phyloP scores from a whole-genome alignment of 2,329 filamentous ascomycete species.

The Xylariales sp. region DNA sequence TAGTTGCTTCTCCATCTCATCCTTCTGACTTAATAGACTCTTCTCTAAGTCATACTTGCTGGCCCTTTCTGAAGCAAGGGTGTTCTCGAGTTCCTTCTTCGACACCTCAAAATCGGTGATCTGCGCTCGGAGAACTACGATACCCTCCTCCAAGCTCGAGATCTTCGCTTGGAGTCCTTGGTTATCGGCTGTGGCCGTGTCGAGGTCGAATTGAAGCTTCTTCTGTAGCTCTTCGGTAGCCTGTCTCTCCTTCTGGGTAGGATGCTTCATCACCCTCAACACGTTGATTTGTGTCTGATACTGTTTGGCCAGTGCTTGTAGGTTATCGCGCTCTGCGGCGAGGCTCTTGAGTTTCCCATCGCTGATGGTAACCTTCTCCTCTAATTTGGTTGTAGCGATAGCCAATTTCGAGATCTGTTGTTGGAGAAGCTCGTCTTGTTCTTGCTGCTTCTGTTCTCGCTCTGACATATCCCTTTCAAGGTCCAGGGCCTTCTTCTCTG shows the following conservation, averaged over 20 bases:
- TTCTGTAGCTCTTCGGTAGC: constrained; percentile 47
- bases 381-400: constrained; percentile 40
- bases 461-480: constrained; percentile 44
- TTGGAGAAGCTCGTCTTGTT: constrained; percentile 44
- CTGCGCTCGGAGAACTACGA: constrained; percentile 45
- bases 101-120: constrained; percentile 43
- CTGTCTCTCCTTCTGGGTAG: constrained; percentile 33
- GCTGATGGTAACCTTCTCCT: constrained; percentile 44
- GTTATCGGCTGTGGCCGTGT: constrained; percentile 45
- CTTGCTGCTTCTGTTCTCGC: constrained; percentile 41
- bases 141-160: constrained; percentile 46
- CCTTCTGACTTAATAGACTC: constrained; percentile 28
- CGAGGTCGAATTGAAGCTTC: constrained; percentile 46
- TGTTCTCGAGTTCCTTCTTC: constrained; percentile 35
- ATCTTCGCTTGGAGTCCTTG: constrained; percentile 45
- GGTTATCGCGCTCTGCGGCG: constrained; percentile 41
- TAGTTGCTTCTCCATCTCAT: constrained; percentile 36
- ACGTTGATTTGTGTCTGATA: constrained; percentile 40
- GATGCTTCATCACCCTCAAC: constrained; percentile 37
- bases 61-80: constrained; percentile 34
- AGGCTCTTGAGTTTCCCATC: constrained; percentile 47
- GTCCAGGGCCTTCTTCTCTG: constrained; percentile 42
- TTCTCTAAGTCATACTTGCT: constrained; percentile 36
- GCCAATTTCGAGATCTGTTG: constrained; percentile 45
- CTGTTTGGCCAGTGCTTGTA: constrained; percentile 36